A percentile compares a stretch with the other conserved stretches of the same genome.
These are phyloP conservation scores for Monascus purpureus DNA, from an alignment of 495 filamentous ascomycete genomes.

Conservation along the genomic window DNA sequence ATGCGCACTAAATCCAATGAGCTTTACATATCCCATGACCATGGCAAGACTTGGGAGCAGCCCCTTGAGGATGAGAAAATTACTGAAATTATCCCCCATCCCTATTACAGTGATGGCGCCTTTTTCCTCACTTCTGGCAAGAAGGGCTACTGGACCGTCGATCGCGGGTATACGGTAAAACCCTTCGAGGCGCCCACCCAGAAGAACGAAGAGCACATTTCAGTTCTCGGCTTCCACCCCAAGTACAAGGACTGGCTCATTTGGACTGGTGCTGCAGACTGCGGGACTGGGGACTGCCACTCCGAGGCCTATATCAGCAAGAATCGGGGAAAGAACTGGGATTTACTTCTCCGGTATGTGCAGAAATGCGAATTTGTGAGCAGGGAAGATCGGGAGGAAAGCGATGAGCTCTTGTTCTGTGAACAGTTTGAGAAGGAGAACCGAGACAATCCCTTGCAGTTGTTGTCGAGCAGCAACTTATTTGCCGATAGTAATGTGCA, in stretches of 20 bases:
- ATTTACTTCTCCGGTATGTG: constrained; percentile 49
- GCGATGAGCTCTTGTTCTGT: constrained; percentile 65
- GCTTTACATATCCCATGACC: constrained; percentile 61
- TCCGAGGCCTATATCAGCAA: constrained; percentile 52
- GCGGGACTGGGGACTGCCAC: constrained; percentile 43
- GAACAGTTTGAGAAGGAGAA: constrained; percentile 54
- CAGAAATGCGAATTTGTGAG: constrained; percentile 71
- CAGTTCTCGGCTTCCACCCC: constrained; percentile 64
- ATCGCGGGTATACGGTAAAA: constrained; percentile 56
- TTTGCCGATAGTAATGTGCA: constrained; percentile 46
- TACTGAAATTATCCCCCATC: constrained; percentile 54
- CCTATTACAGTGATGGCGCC: constrained; percentile 63
- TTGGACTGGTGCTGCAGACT: constrained; percentile 64
- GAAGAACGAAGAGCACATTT: constrained; percentile 22
- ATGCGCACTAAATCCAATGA: constrained; percentile 52
- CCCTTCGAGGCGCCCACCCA: constrained; percentile 46
- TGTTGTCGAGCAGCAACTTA: constrained; percentile 62
- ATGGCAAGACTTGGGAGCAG: constrained; percentile 72
- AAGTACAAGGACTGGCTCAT: constrained; percentile 73
- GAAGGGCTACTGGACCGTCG: constrained; percentile 61
- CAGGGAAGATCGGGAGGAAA: constrained; percentile 43
- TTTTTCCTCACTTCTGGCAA: constrained; percentile 64
- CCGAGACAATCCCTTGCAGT: constrained; percentile 41
- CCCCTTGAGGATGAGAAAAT: constrained; percentile 50
- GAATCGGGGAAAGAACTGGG: constrained; percentile 68